Base-by-base conservation (phyloP, 306 rosid genomes). In the Hippophae rhamnoides region DNA sequence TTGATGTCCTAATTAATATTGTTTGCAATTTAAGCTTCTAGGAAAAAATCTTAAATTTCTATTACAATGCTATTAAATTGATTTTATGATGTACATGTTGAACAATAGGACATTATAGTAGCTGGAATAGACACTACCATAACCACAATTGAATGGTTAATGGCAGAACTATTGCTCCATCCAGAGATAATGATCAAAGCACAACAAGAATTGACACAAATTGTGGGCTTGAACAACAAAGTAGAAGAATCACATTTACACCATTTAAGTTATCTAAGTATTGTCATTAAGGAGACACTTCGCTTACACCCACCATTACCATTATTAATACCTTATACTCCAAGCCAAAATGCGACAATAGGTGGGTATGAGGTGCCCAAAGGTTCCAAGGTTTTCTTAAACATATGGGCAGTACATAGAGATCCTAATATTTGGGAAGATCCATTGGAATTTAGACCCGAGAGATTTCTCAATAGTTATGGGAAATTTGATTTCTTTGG, bases 61-160 rank as follows among this genome's bases (percentile, higher is more conserved):
- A 18, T 18, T 18, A 18, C 23, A 18, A 0, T 18, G 0, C 1
- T 18, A 0, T 18, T 18, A 18, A 18, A 18, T 18, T 18, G 23
- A 18, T 18, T 18, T 18, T 18, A 0, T 18, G 1, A 18, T 0
- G 23, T 18, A 18, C 4, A 40, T 13, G n/a, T 11, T 8, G 10
- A 10, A 27, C 12, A 5, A 52, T 12, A 75, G 84, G 84, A 79
- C 43, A 50, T 61, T 10, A 64, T 76, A 56, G 52, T 71, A 41
- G 82, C 58, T 45, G 78, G 74, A 50, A 70, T 72, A 0, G 80
- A 79, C 10, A 62, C 80, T 6, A 57, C 76, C 10, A 7, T 76
- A 9, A 64, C 60, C 5, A 60, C 68, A 1, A 12, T 71, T 0
- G 82, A 79, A 64, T 79, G 76, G 78, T 67, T 44, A 23, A 67